phyloP scores from a whole-genome alignment of 2,329 filamentous ascomycete genomes.

The Blumeria hordei region DNA sequence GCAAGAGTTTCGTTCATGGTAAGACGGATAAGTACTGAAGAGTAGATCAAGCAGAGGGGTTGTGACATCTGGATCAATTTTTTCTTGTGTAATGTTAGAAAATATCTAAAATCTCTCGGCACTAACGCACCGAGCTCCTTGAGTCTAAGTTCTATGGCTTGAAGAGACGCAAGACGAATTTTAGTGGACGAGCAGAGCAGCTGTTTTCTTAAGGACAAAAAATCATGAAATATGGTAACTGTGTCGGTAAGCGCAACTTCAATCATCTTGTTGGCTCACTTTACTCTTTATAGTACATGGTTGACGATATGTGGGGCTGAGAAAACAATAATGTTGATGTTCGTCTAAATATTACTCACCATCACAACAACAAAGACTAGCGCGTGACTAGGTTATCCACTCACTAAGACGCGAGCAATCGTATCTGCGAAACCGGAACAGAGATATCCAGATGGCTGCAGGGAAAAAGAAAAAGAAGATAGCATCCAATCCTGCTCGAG shows the following conservation, averaged over 20 bases:
- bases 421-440: background rate
- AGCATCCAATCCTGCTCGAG: slow-evolving; percentile 63
- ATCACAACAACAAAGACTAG: too few species aligned
- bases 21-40: slow-evolving; percentile 70
- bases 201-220: slow-evolving; percentile 19
- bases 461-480: slow-evolving; percentile 73
- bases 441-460: slow-evolving; percentile 32
- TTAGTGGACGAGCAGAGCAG: slow-evolving; percentile 38
- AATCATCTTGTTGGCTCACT: too few species aligned
- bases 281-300: too few species aligned
- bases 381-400: too few species aligned
- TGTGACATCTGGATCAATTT: slow-evolving; percentile 2
- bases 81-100: too few species aligned
- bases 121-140: too few species aligned
- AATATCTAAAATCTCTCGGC: too few species aligned
- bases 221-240: too few species aligned
- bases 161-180: slow-evolving; percentile 28
- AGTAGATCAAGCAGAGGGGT: slow-evolving; percentile 38
- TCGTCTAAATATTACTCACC: background rate
- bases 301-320: slow-evolving; percentile 1
- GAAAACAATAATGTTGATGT: background rate
- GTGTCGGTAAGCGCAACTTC: too few species aligned
- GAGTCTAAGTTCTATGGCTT: slow-evolving; percentile 30
- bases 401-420: too few species aligned
- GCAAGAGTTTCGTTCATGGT: slow-evolving; percentile 65